A percentile compares a stretch with the other conserved stretches of the same genome.
Evolutionary conservation across 805 yeast genomes (phyloP).

Genomic region (Monosporozyma unispora): DNA sequence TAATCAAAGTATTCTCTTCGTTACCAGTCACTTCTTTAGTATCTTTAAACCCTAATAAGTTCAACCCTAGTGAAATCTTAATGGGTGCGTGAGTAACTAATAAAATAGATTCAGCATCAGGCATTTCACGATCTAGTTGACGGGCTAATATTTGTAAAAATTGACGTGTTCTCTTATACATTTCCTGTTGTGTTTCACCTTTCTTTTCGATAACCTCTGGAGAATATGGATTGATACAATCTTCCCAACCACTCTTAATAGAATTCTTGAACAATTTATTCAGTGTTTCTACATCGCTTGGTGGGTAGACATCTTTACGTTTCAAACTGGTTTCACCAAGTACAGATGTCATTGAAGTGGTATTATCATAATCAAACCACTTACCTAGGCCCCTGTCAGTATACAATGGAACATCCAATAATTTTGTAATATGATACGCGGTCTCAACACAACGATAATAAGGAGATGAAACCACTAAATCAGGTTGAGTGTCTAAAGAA

Average conservation of each 20-base stretch:
- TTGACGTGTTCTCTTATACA: slow-evolving; percentile 48
- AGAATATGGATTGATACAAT: slow-evolving; percentile 5
- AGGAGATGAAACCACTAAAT: slow-evolving; percentile 69
- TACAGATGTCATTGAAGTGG: not conserved
- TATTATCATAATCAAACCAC: slow-evolving; percentile 41
- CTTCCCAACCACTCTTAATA: slow-evolving; percentile 37
- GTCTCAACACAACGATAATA: slow-evolving; percentile 88
- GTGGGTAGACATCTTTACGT: slow-evolving; percentile 48
- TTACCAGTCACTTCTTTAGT: slow-evolving; percentile 42
- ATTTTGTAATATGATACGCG: slow-evolving; percentile 55
- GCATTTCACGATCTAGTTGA: slow-evolving; percentile 45
- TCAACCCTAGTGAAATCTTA: slow-evolving; percentile 79
- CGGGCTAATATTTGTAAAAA: slow-evolving; percentile 54
- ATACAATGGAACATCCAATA: slow-evolving; percentile 47
- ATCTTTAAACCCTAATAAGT: slow-evolving; percentile 45
- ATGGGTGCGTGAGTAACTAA: slow-evolving; percentile 93
- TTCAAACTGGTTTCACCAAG: not conserved
- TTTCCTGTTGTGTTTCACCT: slow-evolving; percentile 73
- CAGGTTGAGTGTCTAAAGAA: slow-evolving; percentile 49
- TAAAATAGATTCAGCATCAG: slow-evolving; percentile 53
- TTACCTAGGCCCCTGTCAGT: slow-evolving; percentile 86
- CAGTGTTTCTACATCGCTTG: slow-evolving; percentile 47
- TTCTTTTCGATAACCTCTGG: not conserved
- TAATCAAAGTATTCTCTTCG: slow-evolving; percentile 38
- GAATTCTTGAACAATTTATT: slow-evolving; percentile 45